Percentiles rank a stretch among this genome's conserved stretches.
These are phyloP conservation scores for Clonostachys sp. DNA, from an alignment of 2,329 filamentous ascomycete genomes.

Conservation along the genomic window DNA sequence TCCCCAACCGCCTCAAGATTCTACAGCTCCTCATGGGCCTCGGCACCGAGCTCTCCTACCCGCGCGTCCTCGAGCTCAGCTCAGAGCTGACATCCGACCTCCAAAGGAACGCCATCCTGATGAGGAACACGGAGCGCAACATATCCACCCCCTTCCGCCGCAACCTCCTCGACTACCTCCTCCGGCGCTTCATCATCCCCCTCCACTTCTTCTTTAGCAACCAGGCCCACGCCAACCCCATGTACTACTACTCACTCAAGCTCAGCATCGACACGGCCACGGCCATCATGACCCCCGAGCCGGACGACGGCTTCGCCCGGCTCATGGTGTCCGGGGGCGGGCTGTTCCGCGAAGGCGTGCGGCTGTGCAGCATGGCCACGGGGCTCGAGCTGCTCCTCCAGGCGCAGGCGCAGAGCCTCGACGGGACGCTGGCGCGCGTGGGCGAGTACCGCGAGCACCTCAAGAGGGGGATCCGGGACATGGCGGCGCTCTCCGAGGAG, in stretches of 20 bases:
- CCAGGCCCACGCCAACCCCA: slow-evolving; percentile 32
- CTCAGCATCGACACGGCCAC: slow-evolving; percentile 37
- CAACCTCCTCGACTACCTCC: slow-evolving; percentile 44
- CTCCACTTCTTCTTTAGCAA: slow-evolving; percentile 45
- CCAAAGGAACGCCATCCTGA: background rate
- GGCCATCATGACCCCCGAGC: slow-evolving; percentile 24
- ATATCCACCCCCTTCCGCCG: slow-evolving; percentile 26
- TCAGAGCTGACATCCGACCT: slow-evolving; percentile 20
- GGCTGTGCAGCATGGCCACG: slow-evolving; percentile 22
- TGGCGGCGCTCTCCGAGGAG: slow-evolving; percentile 17
- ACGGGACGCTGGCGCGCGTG: slow-evolving; percentile 19
- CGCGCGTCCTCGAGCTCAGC: slow-evolving; percentile 23
- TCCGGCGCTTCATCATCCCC: slow-evolving; percentile 49
- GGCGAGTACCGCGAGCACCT: slow-evolving; percentile 12
- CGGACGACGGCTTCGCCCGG: slow-evolving; percentile 25
- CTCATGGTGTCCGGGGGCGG: slow-evolving; percentile 30
- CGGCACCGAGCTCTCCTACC: slow-evolving; percentile 22
- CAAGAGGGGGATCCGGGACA: slow-evolving; percentile 16
- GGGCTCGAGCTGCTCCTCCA: slow-evolving; percentile 28
- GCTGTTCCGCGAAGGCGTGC: slow-evolving; percentile 32
- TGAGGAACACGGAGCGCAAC: slow-evolving; percentile 5
- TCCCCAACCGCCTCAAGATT: slow-evolving; percentile 26
- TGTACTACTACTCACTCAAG: slow-evolving; percentile 45
- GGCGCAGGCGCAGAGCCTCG: slow-evolving; percentile 14
- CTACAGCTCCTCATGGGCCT: slow-evolving; percentile 25